These are phyloP conservation scores for Apophysomyces variabilis DNA, from an alignment of 371 early-diverging fungal genomes.

Conservation along the genomic window DNA sequence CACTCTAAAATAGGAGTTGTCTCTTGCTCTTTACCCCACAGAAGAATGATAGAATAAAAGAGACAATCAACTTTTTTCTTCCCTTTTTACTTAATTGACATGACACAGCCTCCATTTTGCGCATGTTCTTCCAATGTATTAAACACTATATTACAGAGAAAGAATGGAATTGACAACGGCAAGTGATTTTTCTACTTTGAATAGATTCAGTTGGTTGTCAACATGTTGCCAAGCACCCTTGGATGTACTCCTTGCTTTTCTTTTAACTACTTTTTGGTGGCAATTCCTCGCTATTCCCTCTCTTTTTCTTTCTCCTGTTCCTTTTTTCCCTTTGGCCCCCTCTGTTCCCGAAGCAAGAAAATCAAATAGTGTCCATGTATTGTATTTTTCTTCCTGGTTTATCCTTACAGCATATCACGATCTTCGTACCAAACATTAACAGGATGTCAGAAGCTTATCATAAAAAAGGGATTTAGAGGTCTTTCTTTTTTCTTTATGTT, in stretches of 20 bases:
- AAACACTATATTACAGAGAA: not conserved
- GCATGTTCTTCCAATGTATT: no score
- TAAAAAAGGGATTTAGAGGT: no score
- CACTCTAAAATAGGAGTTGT: not conserved
- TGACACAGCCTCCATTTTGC: not conserved
- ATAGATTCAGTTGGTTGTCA: not conserved
- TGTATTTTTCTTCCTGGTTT: no score
- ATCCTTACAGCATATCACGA: no score
- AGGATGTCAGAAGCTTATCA: no score
- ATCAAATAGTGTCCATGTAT: no score
- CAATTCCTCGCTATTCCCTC: not conserved
- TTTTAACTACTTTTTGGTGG: constrained; percentile 4
- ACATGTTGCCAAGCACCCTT: constrained; percentile 8
- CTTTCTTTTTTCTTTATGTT: no score
- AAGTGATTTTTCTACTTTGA: not conserved
- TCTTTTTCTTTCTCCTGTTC: not conserved
- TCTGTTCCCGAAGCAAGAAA: not conserved
- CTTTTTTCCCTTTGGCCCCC: not conserved
- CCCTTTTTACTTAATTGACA: constrained; percentile 1
- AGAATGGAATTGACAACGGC: not conserved
- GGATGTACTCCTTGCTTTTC: constrained; percentile 5
- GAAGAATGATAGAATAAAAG: not conserved
- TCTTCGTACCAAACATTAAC: no score
- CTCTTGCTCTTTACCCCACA: not conserved
- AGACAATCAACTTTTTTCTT: not conserved